Evolutionary conservation across 108 stramenopile genomes (phyloP).

Genomic region (Nannochloropsis granulata): DNA sequence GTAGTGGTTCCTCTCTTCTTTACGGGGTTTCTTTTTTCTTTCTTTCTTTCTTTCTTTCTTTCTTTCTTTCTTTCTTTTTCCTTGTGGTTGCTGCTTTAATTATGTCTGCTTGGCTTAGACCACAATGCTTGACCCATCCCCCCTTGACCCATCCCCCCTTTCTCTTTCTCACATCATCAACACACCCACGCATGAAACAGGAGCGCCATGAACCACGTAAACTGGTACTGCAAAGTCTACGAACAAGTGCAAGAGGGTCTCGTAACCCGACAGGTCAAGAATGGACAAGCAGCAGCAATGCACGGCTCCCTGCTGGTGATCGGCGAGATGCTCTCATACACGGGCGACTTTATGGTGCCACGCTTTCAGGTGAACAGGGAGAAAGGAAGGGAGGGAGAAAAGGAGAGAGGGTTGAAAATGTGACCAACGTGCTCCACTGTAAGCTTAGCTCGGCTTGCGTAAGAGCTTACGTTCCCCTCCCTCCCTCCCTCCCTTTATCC

Average conservation of each 20-base stretch:
- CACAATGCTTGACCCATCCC: too few relatives aligned
- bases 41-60: too few relatives aligned
- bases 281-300: constrained; percentile 5
- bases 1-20: neutral
- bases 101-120: too few relatives aligned
- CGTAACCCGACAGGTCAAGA: neutral
- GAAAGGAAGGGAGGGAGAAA: neutral
- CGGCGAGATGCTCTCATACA: constrained; percentile 59
- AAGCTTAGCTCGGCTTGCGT: too few relatives aligned
- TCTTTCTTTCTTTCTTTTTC: too few relatives aligned
- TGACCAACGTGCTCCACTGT: too few relatives aligned
- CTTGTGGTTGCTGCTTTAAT: too few relatives aligned
- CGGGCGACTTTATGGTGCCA: constrained; percentile 79
- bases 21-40: too few relatives aligned
- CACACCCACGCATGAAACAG: neutral
- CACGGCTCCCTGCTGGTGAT: constrained; percentile 81
- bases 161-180: too few relatives aligned
- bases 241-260: constrained; percentile 14
- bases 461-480: neutral
- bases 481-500: neutral
- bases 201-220: neutral
- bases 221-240: constrained; percentile 34
- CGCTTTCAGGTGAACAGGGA: constrained; percentile 40
- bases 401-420: too few relatives aligned
- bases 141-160: too few relatives aligned